Conservation (phyloP, 257 asterid species). For the Lavandula angustifolia region DNA sequence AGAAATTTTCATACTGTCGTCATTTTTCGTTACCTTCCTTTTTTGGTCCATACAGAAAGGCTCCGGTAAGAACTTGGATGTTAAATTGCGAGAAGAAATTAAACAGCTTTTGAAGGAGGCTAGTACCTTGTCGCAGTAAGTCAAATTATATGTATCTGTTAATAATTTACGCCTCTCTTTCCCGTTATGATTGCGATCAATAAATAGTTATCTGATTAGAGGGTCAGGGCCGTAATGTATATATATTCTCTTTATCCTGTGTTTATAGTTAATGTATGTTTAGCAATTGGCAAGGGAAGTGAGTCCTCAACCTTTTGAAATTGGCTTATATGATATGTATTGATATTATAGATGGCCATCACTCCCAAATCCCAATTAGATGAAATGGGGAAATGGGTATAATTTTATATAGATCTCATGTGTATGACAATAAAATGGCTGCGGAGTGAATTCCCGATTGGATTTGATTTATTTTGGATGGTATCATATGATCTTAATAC, state of each 20-base stretch:
- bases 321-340: constrained; percentile 8
- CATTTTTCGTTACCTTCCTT: background rate
- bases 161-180: background rate
- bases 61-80: constrained; percentile 40
- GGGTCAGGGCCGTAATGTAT: too few relatives aligned
- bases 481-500: background rate
- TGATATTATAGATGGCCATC: background rate
- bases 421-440: background rate
- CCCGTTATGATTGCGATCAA: constrained; percentile 2
- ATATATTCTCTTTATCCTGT: too few relatives aligned
- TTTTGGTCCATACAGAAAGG: constrained; percentile 48
- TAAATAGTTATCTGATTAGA: background rate
- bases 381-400: background rate
- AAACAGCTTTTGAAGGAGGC: constrained; percentile 81
- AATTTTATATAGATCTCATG: background rate
- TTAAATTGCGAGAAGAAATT: constrained; percentile 60
- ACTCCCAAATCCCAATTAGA: background rate
- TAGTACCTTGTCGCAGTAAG: constrained; percentile 70
- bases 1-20: constrained; percentile 7
- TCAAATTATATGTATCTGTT: background rate
- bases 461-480: too few relatives aligned
- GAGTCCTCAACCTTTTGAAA: background rate
- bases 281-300: background rate
- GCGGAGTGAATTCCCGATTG: background rate
- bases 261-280: background rate